Conservation (phyloP, 2,329 filamentous ascomycete species). For the Dactylellina drechsleri region DNA sequence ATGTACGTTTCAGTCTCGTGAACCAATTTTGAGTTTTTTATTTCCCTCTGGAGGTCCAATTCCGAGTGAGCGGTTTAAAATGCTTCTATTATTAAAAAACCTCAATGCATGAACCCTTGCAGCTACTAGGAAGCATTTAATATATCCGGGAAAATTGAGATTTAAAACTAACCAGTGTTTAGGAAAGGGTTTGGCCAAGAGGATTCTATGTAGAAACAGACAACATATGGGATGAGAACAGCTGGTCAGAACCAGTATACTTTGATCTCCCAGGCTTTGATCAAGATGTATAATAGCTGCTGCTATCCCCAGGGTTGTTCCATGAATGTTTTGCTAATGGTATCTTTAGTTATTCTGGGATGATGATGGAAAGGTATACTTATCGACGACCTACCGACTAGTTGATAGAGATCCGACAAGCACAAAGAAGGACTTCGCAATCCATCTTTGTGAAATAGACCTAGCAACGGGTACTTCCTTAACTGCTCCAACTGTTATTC, state of each 20-base stretch:
- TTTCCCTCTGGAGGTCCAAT: too few relatives aligned
- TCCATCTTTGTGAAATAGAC: constrained; percentile 65
- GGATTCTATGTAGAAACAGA: constrained; percentile 69
- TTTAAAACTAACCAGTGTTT: constrained; percentile 47
- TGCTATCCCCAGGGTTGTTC: constrained; percentile 9
- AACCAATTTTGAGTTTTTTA: constrained; percentile 9
- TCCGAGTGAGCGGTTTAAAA: constrained; percentile 31
- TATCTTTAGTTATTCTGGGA: constrained; percentile 64
- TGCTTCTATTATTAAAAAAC: constrained; percentile 34
- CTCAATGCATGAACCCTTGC: constrained; percentile 27
- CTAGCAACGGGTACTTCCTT: constrained; percentile 63
- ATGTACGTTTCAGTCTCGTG: constrained; percentile 23
- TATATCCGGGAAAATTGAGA: constrained; percentile 50
- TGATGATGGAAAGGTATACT: constrained; percentile 65
- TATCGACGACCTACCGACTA: constrained; percentile 64
- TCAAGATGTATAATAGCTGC: constrained; percentile 60
- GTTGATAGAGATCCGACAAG: constrained; percentile 50
- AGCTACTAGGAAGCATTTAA: constrained; percentile 29
- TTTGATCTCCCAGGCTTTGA: constrained; percentile 64
- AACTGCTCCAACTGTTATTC: constrained; percentile 60
- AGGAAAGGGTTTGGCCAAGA: constrained; percentile 61
- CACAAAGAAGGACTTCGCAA: constrained; percentile 62
- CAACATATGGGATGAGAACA: constrained; percentile 66
- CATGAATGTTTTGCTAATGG: constrained; percentile 11
- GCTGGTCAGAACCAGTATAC: constrained; percentile 68